These are phyloP conservation scores for Xylaria intraflava DNA, from an alignment of 495 filamentous ascomycete species.

Conservation along the genomic window DNA sequence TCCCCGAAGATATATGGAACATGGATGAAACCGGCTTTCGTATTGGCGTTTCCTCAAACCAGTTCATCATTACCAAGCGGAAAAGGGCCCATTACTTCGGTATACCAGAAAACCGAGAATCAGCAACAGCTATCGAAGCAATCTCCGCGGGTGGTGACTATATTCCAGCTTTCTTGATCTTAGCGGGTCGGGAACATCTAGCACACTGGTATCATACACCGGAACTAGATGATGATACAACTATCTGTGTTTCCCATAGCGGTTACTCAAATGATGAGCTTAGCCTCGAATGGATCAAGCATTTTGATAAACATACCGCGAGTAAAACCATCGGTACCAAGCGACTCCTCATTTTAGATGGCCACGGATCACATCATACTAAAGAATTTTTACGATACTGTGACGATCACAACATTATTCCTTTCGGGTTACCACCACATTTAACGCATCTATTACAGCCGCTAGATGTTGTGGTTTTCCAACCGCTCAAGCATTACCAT, in stretches of 20 bases:
- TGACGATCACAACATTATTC: not conserved
- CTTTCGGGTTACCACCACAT: not conserved
- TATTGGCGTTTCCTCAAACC: not conserved
- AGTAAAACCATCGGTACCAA: not conserved
- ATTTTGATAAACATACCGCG: not conserved
- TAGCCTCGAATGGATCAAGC: not conserved
- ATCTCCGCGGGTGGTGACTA: not conserved
- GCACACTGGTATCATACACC: not conserved
- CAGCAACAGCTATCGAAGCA: not conserved
- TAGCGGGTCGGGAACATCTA: not conserved
- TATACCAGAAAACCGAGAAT: not conserved
- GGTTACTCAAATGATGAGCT: not conserved
- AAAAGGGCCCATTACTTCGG: not conserved
- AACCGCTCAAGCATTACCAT: slow-evolving; percentile 1
- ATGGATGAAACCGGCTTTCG: not conserved
- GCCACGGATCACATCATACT: not conserved
- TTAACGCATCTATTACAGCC: not conserved
- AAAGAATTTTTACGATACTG: not conserved
- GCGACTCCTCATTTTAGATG: not conserved
- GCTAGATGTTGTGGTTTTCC: not conserved
- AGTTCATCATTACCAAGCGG: not conserved
- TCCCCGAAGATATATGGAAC: slow-evolving; percentile 2
- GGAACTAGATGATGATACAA: not conserved
- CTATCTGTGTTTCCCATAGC: not conserved
- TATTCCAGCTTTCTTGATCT: not conserved